phyloP scores from a whole-genome alignment of 805 yeast genomes.

The Cyberlindnera suaveolens region DNA sequence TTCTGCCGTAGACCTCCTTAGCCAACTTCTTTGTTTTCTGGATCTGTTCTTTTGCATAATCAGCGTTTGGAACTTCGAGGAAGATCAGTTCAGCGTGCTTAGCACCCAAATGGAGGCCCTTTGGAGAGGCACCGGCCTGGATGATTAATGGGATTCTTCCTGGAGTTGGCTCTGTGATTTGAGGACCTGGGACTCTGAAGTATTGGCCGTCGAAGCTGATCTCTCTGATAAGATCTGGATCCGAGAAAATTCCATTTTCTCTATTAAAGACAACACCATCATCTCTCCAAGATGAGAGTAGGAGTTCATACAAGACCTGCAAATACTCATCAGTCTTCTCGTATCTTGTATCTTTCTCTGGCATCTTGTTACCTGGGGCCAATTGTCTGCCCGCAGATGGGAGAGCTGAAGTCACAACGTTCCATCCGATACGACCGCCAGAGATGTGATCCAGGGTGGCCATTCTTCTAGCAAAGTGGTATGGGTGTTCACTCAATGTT shows the following conservation, averaged over 20 bases:
- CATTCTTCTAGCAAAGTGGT: constrained; percentile 38
- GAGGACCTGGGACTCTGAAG: constrained; percentile 35
- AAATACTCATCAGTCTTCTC: constrained; percentile 39
- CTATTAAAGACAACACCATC: constrained; percentile 29
- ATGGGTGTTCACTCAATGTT: constrained; percentile 41
- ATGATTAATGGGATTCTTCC: constrained; percentile 38
- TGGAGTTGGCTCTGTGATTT: constrained; percentile 36
- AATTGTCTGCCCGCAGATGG: constrained; percentile 40
- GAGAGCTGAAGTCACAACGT: constrained; percentile 37
- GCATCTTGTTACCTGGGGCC: constrained; percentile 30
- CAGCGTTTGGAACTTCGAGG: constrained; percentile 26
- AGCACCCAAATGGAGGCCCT: constrained; percentile 38
- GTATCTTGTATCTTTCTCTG: constrained; percentile 39
- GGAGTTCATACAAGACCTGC: constrained; percentile 35
- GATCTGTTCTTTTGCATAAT: constrained; percentile 24
- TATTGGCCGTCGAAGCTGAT: constrained; percentile 38
- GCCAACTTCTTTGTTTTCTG: constrained; percentile 31
- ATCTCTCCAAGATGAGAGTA: constrained; percentile 41
- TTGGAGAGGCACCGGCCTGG: constrained; percentile 39
- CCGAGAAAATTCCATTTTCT: constrained; percentile 29
- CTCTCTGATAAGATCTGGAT: constrained; percentile 36
- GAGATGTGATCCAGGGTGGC: constrained; percentile 44
- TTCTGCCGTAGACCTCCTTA: constrained; percentile 29
- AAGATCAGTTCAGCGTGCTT: constrained; percentile 38
- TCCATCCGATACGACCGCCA: constrained; percentile 44